Evolutionary conservation across 2,329 filamentous ascomycete species (phyloP).

Genomic region (Fusarium sp.): DNA sequence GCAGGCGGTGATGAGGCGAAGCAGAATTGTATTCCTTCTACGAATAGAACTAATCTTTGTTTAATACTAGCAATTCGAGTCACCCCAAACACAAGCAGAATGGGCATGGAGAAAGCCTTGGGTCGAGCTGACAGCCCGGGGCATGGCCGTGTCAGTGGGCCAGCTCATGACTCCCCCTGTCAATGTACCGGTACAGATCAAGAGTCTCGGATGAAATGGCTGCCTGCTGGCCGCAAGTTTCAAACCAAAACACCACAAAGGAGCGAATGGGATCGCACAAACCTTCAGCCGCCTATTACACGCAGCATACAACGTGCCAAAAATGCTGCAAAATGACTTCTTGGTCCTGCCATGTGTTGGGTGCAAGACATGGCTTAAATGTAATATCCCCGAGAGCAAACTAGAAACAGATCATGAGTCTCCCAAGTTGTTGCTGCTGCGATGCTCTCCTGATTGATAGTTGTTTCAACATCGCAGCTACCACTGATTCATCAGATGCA

Average conservation of each 20-base stretch:
- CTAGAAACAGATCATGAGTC: background rate
- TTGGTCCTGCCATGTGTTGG: background rate
- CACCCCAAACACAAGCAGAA: background rate
- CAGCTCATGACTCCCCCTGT: background rate
- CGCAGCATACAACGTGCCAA: background rate
- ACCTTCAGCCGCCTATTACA: background rate
- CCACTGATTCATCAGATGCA: background rate
- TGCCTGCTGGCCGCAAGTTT: slow-evolving; percentile 1
- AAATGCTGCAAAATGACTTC: background rate
- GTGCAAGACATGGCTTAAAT: background rate
- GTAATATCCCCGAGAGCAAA: background rate
- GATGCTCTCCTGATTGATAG: background rate
- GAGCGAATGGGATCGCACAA: background rate
- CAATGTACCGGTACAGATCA: background rate
- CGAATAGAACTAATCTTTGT: background rate
- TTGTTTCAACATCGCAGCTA: background rate
- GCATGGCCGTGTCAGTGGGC: background rate
- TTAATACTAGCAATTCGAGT: background rate
- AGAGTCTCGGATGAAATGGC: background rate
- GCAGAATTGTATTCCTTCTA: background rate
- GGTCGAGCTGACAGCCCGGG: background rate
- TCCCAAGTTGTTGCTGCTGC: background rate
- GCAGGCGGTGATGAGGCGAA: background rate
- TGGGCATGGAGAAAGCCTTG: background rate
- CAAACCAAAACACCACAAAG: background rate